These are phyloP conservation scores for Zopfochytrium polystomum DNA, from an alignment of 371 early-diverging fungal genomes.

Conservation along the genomic window DNA sequence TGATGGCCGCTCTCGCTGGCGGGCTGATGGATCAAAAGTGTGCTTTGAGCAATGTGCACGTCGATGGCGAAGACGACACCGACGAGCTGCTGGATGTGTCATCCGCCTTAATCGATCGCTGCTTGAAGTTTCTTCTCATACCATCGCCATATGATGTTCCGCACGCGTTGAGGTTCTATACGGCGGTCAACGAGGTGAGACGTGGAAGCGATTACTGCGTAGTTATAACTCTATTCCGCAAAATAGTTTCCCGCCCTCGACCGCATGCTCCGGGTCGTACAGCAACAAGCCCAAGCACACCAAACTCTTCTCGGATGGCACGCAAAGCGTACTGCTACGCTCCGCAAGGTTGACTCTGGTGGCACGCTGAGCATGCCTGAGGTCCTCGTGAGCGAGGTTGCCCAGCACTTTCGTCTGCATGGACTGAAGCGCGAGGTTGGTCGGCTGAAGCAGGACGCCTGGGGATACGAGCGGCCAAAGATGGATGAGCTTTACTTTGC, in stretches of 20 bases:
- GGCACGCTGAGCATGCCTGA: neutral
- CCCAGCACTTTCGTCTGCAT: neutral
- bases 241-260: neutral
- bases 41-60: neutral
- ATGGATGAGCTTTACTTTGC: neutral
- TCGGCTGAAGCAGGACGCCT: neutral
- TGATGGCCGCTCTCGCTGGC: neutral
- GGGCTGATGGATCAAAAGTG: neutral
- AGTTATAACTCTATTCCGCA: neutral
- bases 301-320: neutral
- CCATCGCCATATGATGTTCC: neutral
- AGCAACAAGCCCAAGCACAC: neutral
- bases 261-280: neutral
- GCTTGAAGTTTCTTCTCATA: neutral
- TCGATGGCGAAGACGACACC: neutral
- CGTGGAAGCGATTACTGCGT: neutral
- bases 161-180: neutral
- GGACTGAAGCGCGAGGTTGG: neutral
- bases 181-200: neutral
- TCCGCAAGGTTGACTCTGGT: neutral
- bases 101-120: neutral
- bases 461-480: neutral
- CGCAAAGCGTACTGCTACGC: neutral
- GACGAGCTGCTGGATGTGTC: neutral
- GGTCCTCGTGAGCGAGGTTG: neutral